Evolutionary conservation across 768 basidiomycete species (phyloP), one percentile per base, ranked within the genome.

Genomic region (Cyathus striatus): DNA sequence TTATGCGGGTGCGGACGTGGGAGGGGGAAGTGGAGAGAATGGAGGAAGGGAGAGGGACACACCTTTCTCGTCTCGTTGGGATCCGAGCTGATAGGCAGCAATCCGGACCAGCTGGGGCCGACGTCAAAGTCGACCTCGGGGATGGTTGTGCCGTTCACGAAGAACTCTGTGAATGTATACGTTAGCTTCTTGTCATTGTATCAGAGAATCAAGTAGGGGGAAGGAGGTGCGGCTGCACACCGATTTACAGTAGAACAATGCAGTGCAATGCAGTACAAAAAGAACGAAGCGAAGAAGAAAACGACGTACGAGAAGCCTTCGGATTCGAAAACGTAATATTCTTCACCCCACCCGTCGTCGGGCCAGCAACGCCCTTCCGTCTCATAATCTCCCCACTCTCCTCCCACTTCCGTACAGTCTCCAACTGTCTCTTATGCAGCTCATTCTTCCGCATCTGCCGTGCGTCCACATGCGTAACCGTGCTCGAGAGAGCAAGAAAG

Each of bases 251-350:
- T n/a, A n/a, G n/a, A n/a, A n/a, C n/a, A n/a, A n/a, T n/a, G n/a
- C n/a, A n/a, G n/a, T n/a, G n/a, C n/a, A n/a, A n/a, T 30, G 27
- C 27, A 16, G 10, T 30, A 10, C 27, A 10, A 30, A 30, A 5
- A 6, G 46, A 18, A 10, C 17, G 6, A 20, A 23, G 13, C 16
- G 10, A 23, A 18, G 22, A 23, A 10, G n/a, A n/a, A 32, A 25
- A 24, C 6, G n/a, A 58, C 68, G 47, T 46, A 83, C 83, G 60
- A 20, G 79, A 78, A 13, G 82, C 83, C 42, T 64, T 71, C 3
- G 83, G 81, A 50, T 86, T 84, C 10, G 69, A 62, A 59, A 88
- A 88, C 0, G 83, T 85, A 51, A 87, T 83, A 49, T 83, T 84
- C 57, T 82, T 68, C n/a, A 7, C 13, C n/a, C 27, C 14, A 9